phyloP scores from a whole-genome alignment of 2,329 filamentous ascomycete species.

The Sordariomycetes sp. region DNA sequence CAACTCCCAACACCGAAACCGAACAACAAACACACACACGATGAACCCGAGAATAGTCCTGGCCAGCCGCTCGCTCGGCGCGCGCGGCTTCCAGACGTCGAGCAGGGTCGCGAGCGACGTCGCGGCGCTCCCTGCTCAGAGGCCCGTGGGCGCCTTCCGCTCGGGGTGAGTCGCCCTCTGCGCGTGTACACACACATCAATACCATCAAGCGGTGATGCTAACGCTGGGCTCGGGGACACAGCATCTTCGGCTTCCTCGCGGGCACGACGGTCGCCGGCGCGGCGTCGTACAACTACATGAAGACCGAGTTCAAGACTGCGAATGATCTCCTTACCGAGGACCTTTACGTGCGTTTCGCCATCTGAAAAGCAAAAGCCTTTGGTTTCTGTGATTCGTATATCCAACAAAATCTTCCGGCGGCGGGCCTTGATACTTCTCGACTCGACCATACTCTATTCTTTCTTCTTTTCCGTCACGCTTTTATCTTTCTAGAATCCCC shows the following conservation, averaged over 20 bases:
- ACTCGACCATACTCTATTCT: not conserved
- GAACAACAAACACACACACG: not conserved
- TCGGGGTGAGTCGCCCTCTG: conserved; percentile 36
- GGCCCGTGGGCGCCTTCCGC: conserved; percentile 50
- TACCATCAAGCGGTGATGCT: not conserved
- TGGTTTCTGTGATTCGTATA: too few species aligned
- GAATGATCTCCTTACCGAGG: conserved; percentile 87
- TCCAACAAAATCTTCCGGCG: not conserved
- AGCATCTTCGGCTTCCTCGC: conserved; percentile 89
- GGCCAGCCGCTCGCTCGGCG: conserved; percentile 20
- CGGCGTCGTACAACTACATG: conserved; percentile 82
- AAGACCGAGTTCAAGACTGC: conserved; percentile 87
- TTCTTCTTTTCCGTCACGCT: not conserved
- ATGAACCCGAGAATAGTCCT: conserved; percentile 7
- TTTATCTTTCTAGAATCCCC: not conserved
- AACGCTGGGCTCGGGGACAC: conserved; percentile 5
- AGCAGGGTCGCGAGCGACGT: conserved; percentile 31
- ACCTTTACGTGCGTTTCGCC: conserved; percentile 75
- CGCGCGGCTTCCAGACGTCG: conserved; percentile 36
- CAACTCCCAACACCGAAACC: not conserved
- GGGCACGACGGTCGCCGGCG: conserved; percentile 68
- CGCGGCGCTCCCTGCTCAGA: conserved; percentile 41
- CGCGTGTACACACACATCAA: not conserved
- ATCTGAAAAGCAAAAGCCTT: conserved; percentile 17
- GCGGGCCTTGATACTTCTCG: not conserved